Evolutionary conservation across 345 rosid species (phyloP).

Genomic region (Aquilaria malaccensis): DNA sequence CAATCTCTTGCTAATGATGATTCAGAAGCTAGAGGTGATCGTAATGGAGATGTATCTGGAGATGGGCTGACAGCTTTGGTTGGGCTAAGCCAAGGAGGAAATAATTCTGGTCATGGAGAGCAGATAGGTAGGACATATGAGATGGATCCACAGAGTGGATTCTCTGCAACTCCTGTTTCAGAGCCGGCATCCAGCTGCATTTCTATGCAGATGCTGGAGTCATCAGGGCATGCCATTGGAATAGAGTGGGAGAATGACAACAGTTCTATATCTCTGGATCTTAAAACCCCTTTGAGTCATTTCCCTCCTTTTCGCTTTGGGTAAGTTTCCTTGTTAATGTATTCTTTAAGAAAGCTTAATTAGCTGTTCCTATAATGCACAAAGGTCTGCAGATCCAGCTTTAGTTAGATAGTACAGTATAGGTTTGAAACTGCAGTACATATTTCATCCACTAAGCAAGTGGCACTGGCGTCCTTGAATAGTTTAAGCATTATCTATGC

Average conservation of each 20-base stretch:
- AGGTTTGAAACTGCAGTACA: neutral
- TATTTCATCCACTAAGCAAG: neutral
- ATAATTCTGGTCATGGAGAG: constrained; percentile 39
- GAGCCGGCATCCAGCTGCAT: constrained; percentile 41
- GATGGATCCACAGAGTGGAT: constrained; percentile 35
- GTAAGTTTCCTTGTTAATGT: constrained; percentile 33
- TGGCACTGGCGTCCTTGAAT: no score
- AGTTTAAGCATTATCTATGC: neutral
- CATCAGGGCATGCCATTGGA: constrained; percentile 52
- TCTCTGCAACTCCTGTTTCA: constrained; percentile 35
- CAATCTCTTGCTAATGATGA: constrained; percentile 79
- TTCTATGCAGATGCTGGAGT: constrained; percentile 60
- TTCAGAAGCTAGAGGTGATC: constrained; percentile 69
- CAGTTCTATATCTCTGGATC: constrained; percentile 74
- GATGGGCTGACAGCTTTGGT: constrained; percentile 92
- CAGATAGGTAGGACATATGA: constrained; percentile 49
- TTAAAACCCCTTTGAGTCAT: constrained; percentile 88
- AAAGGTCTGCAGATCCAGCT: constrained; percentile 3
- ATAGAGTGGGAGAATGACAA: constrained; percentile 71
- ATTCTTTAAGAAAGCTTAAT: neutral
- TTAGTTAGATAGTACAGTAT: neutral
- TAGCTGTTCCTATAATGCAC: neutral
- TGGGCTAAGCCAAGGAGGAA: constrained; percentile 78
- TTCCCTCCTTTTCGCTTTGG: constrained; percentile 99
- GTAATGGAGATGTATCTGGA: constrained; percentile 65